phyloP scores from a whole-genome alignment of 176 grass and related monocot species.

The Pontederia crassipes region DNA sequence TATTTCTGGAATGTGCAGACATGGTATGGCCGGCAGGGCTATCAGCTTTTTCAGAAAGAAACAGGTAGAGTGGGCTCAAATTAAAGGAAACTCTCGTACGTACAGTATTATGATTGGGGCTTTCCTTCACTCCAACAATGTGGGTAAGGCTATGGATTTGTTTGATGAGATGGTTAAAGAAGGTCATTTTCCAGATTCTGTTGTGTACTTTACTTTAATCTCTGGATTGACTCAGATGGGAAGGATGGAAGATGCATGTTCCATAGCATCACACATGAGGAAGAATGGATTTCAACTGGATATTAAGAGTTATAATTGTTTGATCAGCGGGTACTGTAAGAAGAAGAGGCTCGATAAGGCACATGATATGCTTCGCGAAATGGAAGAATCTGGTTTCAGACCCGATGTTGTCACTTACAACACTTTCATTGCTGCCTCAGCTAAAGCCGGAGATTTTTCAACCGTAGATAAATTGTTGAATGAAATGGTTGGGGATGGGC shows the following conservation, averaged over 20 bases:
- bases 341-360: constrained; percentile 51
- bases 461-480: constrained; percentile 35
- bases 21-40: constrained; percentile 33
- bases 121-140: constrained; percentile 66
- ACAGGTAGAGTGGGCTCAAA: constrained; percentile 26
- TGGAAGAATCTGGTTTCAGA: constrained; percentile 35
- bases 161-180: constrained; percentile 47
- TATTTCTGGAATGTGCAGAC: constrained; percentile 43
- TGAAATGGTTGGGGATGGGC: constrained; percentile 58
- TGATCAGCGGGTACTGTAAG: constrained; percentile 62
- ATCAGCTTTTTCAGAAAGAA: constrained; percentile 66
- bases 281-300: constrained; percentile 57
- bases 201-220: constrained; percentile 62
- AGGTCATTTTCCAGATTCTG: constrained; percentile 39
- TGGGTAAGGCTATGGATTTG: constrained; percentile 47
- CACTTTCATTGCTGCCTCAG: constrained; percentile 47
- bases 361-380: constrained; percentile 31
- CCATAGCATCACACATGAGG: constrained; percentile 33
- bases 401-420: constrained; percentile 71
- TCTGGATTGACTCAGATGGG: constrained; percentile 57
- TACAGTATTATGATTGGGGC: constrained; percentile 57
- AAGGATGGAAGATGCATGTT: constrained; percentile 47
- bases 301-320: constrained; percentile 52
- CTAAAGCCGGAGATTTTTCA: constrained; percentile 51
- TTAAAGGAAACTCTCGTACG: constrained; percentile 35